Conservation (phyloP, 495 filamentous ascomycete genomes). For the Annulohypoxylon nitens region DNA sequence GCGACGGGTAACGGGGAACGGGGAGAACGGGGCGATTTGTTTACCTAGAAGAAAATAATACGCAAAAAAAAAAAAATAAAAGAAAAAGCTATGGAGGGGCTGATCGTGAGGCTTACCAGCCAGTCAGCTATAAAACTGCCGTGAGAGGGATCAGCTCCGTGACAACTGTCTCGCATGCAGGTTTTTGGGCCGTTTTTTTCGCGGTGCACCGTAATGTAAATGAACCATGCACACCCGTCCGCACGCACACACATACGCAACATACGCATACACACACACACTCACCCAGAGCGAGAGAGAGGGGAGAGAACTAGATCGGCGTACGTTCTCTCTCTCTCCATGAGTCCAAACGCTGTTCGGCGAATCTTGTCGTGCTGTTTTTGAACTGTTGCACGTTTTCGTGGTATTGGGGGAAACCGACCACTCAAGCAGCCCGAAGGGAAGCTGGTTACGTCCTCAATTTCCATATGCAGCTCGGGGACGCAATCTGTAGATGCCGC, state of each 20-base stretch:
- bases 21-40: conserved; percentile 10
- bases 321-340: conserved; percentile 22
- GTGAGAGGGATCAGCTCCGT: conserved; percentile 46
- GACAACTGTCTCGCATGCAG: conserved; percentile 48
- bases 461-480: conserved; percentile 47
- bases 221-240: conserved; percentile 34
- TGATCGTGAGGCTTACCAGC: conserved; percentile 52
- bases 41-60: conserved; percentile 3
- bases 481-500: conserved; percentile 46
- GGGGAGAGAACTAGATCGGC: conserved; percentile 36
- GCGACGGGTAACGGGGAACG: conserved; percentile 5
- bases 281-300: conserved; percentile 13
- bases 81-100: conserved; percentile 43
- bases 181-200: conserved; percentile 42
- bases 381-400: conserved; percentile 36
- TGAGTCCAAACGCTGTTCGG: conserved; percentile 26
- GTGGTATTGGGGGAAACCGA: conserved; percentile 44
- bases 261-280: conserved; percentile 11
- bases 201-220: conserved; percentile 44
- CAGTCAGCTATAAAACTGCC: conserved; percentile 51
- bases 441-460: conserved; percentile 45
- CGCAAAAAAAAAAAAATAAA: conserved; percentile 3
- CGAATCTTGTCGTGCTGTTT: conserved; percentile 30
- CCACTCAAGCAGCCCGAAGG: conserved; percentile 40
- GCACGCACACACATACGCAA: conserved; percentile 25